Percentiles rank a stretch among this genome's conserved stretches.
These are phyloP conservation scores for Fusarium sp. DNA, from an alignment of 2,329 filamentous ascomycete species.

Conservation along the genomic window DNA sequence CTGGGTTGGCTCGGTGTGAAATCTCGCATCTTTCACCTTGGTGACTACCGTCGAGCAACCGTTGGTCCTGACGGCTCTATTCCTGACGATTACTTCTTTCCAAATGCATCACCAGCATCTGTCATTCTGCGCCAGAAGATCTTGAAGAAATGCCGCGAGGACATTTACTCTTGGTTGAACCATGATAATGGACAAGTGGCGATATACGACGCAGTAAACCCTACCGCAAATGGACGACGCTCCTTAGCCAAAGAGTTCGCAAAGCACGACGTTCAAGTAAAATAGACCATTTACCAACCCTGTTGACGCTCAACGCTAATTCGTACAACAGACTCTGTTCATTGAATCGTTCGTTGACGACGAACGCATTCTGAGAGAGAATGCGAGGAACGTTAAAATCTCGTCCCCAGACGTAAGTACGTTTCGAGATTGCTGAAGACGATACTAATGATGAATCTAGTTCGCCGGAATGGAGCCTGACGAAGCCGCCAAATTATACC, in stretches of 20 bases:
- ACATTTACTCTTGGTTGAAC: constrained; percentile 96
- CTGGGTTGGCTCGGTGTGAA: constrained; percentile 98
- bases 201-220: constrained; percentile 98
- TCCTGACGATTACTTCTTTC: constrained; percentile 97
- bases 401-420: constrained; percentile 87
- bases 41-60: constrained; percentile 94
- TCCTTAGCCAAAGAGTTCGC: constrained; percentile 94
- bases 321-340: constrained; percentile 79
- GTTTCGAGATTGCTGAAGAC: neutral
- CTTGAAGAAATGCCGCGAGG: constrained; percentile 94
- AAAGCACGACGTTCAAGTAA: constrained; percentile 93
- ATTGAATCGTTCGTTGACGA: constrained; percentile 97
- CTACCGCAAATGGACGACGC: constrained; percentile 82
- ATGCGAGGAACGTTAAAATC: constrained; percentile 97
- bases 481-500: constrained; percentile 91
- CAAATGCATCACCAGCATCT: constrained; percentile 90
- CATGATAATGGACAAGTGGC: constrained; percentile 98
- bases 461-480: constrained; percentile 93
- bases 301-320: neutral
- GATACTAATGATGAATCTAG: constrained; percentile 54
- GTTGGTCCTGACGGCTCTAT: constrained; percentile 86
- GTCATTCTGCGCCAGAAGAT: constrained; percentile 98
- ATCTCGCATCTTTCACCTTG: constrained; percentile 96
- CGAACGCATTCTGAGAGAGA: constrained; percentile 92
- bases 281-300: constrained; percentile 3